Percentiles rank a stretch among this genome's conserved stretches.
Evolutionary conservation across 768 basidiomycete species (phyloP).

Genomic region (Suillus lakei): DNA sequence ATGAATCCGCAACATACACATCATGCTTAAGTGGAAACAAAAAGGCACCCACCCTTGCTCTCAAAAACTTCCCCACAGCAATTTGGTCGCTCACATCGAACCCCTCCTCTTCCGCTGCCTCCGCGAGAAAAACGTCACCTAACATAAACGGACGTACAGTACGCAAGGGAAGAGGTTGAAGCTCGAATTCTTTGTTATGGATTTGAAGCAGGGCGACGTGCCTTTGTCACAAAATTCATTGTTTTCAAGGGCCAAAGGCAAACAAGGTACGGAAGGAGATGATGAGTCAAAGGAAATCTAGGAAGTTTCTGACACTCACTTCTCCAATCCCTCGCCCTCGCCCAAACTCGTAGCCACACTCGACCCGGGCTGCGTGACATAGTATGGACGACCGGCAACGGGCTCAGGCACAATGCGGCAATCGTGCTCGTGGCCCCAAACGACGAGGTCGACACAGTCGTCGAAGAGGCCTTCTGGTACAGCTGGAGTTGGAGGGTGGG

Average conservation of each 20-base stretch:
- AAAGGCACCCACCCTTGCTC: slow-evolving; percentile 55
- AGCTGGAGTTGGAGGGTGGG: slow-evolving; percentile 91
- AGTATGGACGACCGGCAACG: slow-evolving; percentile 91
- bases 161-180: slow-evolving; percentile 85
- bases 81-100: slow-evolving; percentile 83
- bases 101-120: slow-evolving; percentile 76
- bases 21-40: not conserved
- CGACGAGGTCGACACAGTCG: slow-evolving; percentile 88
- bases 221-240: slow-evolving; percentile 44
- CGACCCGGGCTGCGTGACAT: slow-evolving; percentile 93
- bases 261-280: not conserved
- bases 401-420: slow-evolving; percentile 90
- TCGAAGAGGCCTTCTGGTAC: slow-evolving; percentile 99
- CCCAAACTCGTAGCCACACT: slow-evolving; percentile 94
- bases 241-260: not conserved
- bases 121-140: slow-evolving; percentile 76
- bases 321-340: slow-evolving; percentile 90
- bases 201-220: slow-evolving; percentile 91
- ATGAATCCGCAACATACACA: slow-evolving; percentile 10
- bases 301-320: slow-evolving; percentile 51
- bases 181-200: slow-evolving; percentile 84
- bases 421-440: slow-evolving; percentile 99
- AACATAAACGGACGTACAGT: slow-evolving; percentile 95
- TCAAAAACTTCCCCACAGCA: slow-evolving; percentile 81
- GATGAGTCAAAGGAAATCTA: not conserved